Conservation (phyloP, 139 green algal genomes). For the Chlamydomonas sphaeroides region DNA sequence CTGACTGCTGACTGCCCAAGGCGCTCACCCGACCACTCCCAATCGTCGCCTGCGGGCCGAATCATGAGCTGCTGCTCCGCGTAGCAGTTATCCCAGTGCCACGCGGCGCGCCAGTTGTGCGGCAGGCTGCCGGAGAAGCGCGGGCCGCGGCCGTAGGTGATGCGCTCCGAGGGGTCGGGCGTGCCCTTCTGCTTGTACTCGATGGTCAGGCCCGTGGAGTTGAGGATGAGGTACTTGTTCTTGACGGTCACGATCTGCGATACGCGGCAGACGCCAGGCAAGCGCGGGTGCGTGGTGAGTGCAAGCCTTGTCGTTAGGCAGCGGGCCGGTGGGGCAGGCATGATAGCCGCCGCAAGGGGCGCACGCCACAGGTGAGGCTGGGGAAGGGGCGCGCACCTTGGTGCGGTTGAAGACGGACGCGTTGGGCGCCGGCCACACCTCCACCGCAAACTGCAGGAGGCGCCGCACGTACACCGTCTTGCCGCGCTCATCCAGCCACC, state of each 20-base stretch:
- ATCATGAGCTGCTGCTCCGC: constrained; percentile 72
- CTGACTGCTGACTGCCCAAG: too few relatives aligned
- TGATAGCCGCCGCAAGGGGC: too few relatives aligned
- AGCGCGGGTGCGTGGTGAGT: background rate
- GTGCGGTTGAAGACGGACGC: constrained; percentile 70
- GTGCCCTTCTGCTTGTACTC: constrained; percentile 86
- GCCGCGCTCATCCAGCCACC: background rate
- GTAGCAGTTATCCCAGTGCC: constrained; percentile 81
- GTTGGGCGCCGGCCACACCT: constrained; percentile 72
- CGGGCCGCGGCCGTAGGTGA: constrained; percentile 43
- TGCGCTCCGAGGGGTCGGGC: constrained; percentile 52
- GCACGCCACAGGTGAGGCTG: too few relatives aligned
- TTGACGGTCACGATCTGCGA: constrained; percentile 86
- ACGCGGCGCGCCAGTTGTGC: constrained; percentile 2
- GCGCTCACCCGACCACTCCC: constrained; percentile 51
- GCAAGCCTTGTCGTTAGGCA: too few relatives aligned
- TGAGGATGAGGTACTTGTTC: constrained; percentile 88
- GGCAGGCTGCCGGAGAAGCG: constrained; percentile 63
- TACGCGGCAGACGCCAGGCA: background rate
- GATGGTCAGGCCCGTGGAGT: constrained; percentile 81
- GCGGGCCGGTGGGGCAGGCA: too few relatives aligned
- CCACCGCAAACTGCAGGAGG: constrained; percentile 79
- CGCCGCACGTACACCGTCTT: constrained; percentile 52
- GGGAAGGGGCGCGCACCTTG: constrained; percentile 68
- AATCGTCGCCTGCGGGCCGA: constrained; percentile 56